These are phyloP conservation scores for Calcarisporium arbuscula DNA, from an alignment of 2,329 filamentous ascomycete species.

Conservation along the genomic window DNA sequence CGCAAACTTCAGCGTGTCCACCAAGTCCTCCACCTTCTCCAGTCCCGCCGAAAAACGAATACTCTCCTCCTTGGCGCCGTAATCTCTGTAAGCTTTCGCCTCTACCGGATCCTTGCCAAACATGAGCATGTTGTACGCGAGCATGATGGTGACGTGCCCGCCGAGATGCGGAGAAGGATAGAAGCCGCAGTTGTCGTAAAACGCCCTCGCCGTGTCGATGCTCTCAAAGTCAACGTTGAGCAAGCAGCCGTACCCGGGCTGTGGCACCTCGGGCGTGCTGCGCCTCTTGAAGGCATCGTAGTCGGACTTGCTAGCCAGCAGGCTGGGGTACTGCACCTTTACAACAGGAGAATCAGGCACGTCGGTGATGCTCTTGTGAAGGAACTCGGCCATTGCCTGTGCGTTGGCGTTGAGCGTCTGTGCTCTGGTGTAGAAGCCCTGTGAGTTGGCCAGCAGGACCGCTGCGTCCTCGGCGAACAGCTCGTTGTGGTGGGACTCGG, in stretches of 20 bases:
- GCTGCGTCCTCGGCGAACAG: constrained; percentile 40
- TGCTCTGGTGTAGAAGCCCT: constrained; percentile 34
- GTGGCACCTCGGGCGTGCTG: constrained; percentile 35
- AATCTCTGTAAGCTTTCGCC: constrained; percentile 27
- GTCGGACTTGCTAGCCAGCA: constrained; percentile 23
- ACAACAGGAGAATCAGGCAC: constrained; percentile 28
- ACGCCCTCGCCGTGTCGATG: constrained; percentile 33
- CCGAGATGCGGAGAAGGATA: constrained; percentile 49
- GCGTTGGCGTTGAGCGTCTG: constrained; percentile 37
- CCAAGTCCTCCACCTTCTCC: constrained; percentile 35
- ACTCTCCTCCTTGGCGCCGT: constrained; percentile 33
- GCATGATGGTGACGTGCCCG: constrained; percentile 42
- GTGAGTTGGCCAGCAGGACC: constrained; percentile 38
- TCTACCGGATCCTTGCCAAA: constrained; percentile 33
- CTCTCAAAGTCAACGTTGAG: constrained; percentile 43
- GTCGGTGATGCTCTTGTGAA: constrained; percentile 22
- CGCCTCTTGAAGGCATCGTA: constrained; percentile 30
- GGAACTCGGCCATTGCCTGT: constrained; percentile 30
- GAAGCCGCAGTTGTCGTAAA: constrained; percentile 43
- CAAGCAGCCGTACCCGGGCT: constrained; percentile 49
- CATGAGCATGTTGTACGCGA: constrained; percentile 40
- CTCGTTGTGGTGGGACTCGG: constrained; percentile 33
- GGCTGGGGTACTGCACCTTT: constrained; percentile 38
- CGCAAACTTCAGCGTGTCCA: constrained; percentile 27
- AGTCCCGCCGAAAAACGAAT: constrained; percentile 42